These are phyloP conservation scores for Hortiboletus flavorubellus DNA, from an alignment of 768 basidiomycete species.

Conservation along the genomic window DNA sequence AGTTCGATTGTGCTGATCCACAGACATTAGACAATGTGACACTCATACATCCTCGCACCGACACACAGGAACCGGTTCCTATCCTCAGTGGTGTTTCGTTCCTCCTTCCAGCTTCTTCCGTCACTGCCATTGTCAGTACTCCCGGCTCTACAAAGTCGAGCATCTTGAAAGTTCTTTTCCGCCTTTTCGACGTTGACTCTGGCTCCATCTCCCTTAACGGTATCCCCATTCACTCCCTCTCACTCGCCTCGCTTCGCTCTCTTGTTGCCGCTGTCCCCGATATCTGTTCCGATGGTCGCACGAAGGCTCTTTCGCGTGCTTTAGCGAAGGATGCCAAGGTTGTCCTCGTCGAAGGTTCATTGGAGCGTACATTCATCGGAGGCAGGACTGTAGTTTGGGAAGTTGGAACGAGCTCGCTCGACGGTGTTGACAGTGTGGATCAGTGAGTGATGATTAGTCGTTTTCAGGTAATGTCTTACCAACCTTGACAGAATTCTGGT, in stretches of 20 bases:
- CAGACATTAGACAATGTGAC: slow-evolving; percentile 64
- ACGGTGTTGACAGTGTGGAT: slow-evolving; percentile 58
- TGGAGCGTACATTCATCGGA: slow-evolving; percentile 17
- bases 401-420: slow-evolving; percentile 14
- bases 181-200: slow-evolving; percentile 88
- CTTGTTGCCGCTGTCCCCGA: slow-evolving; percentile 92
- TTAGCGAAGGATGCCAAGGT: slow-evolving; percentile 24
- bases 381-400: slow-evolving; percentile 31
- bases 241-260: slow-evolving; percentile 72
- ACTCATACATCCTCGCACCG: slow-evolving; percentile 67
- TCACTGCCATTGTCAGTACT: slow-evolving; percentile 88
- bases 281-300: slow-evolving; percentile 41
- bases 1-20: background rate
- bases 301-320: slow-evolving; percentile 24
- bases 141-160: slow-evolving; percentile 83
- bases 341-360: slow-evolving; percentile 24
- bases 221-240: slow-evolving; percentile 83
- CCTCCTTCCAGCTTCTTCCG: slow-evolving; percentile 80
- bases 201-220: slow-evolving; percentile 81
- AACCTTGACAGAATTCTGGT: slow-evolving; percentile 68
- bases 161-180: slow-evolving; percentile 80
- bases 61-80: slow-evolving; percentile 50
- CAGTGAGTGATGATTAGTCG: slow-evolving; percentile 39
- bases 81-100: slow-evolving; percentile 81
- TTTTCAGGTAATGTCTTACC: background rate